Evolutionary conservation across 2,329 filamentous ascomycete genomes (phyloP).

Genomic region (Ophiostoma ulmi): DNA sequence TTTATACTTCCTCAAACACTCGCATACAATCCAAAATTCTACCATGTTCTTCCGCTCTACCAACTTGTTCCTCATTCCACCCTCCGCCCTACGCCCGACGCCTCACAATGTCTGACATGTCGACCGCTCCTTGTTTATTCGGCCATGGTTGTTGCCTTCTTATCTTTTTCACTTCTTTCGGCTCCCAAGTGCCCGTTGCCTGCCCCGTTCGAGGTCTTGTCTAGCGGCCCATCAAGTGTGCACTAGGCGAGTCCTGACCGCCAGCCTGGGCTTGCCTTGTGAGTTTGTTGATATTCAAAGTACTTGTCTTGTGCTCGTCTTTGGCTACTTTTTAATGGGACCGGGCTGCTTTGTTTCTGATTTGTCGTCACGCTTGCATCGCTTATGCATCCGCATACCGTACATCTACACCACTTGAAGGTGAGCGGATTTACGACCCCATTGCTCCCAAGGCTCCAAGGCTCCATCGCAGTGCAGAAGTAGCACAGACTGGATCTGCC

Average conservation of each 20-base stretch:
- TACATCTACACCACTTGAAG: background rate
- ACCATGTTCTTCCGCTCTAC: background rate
- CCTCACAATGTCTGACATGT: background rate
- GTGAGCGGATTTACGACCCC: background rate
- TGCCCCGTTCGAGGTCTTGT: background rate
- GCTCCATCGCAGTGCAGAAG: background rate
- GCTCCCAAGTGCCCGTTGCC: background rate
- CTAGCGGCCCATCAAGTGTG: slow-evolving; percentile 16
- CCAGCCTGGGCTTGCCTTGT: background rate
- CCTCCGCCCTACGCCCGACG: background rate
- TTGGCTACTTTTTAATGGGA: background rate
- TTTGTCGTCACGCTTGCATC: background rate
- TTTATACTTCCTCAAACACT: background rate
- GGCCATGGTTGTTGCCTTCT: background rate
- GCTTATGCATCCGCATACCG: background rate
- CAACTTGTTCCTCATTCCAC: background rate
- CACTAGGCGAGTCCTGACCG: slow-evolving; percentile 17
- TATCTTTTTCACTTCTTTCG: background rate
- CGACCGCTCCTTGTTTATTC: background rate
- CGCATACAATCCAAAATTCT: background rate
- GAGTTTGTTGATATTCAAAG: background rate
- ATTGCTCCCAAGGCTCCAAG: background rate
- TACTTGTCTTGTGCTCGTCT: background rate
- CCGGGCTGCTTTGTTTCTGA: background rate
- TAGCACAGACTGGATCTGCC: background rate